Evolutionary conservation across 768 basidiomycete species (phyloP), one percentile per base, ranked within the genome.

Genomic region (Lactifluus piperatus): DNA sequence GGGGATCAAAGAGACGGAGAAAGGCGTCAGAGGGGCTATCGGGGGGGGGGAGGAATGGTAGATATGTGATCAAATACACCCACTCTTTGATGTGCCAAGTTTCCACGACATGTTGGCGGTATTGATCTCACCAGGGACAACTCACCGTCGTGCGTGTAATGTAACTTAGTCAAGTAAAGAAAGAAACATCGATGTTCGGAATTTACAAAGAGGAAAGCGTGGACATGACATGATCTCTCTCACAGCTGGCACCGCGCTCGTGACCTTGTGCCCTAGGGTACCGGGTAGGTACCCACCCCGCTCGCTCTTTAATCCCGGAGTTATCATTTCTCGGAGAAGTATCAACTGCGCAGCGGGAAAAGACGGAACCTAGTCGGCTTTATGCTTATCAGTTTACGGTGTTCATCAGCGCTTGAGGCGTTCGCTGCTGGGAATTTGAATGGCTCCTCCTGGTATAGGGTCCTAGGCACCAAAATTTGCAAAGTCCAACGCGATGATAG

Each of bases 101-200:
- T 82, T 83, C 79, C 82, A 83, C 62, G 82, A 84, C 80, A 83
- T 81, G 53, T 63, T 68, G 57, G 60, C 39, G 37, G 36, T 41
- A 29, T 48, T 41, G 27, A 49, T 49, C 54, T 32, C 52, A 24
- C 39, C 51, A 24, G 43, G 58, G 37, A 41, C 53, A 34, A 34
- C 24, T 44, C 49, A 34, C 39, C 39, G 39, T 51, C 22, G 56
- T 41, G 26, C 46, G 46, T 16, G 46, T 36, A 27, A 39, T 11
- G 4, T 11, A 16, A 8, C 5, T 39, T n/a, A n/a, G 18, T 39
- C 39, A 39, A 39, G 54, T 56, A 18, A 56, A 56, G 54, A 48
- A 39, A 56, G 56, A 43, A 30, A 32, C 56, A 56, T 56, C 47
- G 56, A 56, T 50, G 47, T 24, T 37, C 1, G 45, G 24, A 6